Percentiles rank a stretch among this genome's conserved stretches.
Conservation (phyloP, 2,329 filamentous ascomycete genomes). For the Rutstroemia sp. region DNA sequence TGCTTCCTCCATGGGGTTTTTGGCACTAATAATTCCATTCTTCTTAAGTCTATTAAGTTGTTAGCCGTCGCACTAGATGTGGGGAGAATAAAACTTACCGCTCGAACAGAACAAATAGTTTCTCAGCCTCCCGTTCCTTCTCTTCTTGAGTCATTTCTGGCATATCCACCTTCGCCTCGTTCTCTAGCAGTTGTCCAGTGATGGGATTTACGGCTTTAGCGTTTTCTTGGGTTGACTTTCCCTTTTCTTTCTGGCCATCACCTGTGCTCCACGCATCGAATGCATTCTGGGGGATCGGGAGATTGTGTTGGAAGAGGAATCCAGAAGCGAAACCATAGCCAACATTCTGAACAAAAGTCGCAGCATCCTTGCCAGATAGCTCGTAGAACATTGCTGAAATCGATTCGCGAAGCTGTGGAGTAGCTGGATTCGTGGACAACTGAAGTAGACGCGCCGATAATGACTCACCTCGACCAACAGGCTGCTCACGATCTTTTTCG, state of each 20-base stretch:
- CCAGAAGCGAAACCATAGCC: slow-evolving; percentile 93
- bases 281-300: slow-evolving; percentile 64
- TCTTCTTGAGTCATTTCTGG: slow-evolving; percentile 84
- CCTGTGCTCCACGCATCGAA: slow-evolving; percentile 43
- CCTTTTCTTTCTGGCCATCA: slow-evolving; percentile 17
- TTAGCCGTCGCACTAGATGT: slow-evolving; percentile 7
- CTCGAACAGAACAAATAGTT: slow-evolving; percentile 28
- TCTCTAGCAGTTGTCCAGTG: slow-evolving; percentile 26
- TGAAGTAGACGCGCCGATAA: slow-evolving; percentile 71
- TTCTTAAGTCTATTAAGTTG: slow-evolving; percentile 20
- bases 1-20: slow-evolving; percentile 26
- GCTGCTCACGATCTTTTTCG: slow-evolving; percentile 64
- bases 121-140: slow-evolving; percentile 66
- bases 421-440: slow-evolving; percentile 65
- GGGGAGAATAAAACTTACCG: slow-evolving; percentile 17
- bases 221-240: slow-evolving; percentile 17
- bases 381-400: slow-evolving; percentile 80
- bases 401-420: slow-evolving; percentile 64
- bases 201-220: slow-evolving; percentile 24
- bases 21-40: slow-evolving; percentile 26
- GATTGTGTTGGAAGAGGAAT: slow-evolving; percentile 77
- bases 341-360: slow-evolving; percentile 79
- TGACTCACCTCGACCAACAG: slow-evolving; percentile 68
- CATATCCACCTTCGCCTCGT: slow-evolving; percentile 34
- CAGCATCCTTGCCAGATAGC: slow-evolving; percentile 72